Percentiles rank a stretch among this genome's conserved stretches.
phyloP scores from a whole-genome alignment of 768 basidiomycete genomes.

The Phanerochaete sordida region DNA sequence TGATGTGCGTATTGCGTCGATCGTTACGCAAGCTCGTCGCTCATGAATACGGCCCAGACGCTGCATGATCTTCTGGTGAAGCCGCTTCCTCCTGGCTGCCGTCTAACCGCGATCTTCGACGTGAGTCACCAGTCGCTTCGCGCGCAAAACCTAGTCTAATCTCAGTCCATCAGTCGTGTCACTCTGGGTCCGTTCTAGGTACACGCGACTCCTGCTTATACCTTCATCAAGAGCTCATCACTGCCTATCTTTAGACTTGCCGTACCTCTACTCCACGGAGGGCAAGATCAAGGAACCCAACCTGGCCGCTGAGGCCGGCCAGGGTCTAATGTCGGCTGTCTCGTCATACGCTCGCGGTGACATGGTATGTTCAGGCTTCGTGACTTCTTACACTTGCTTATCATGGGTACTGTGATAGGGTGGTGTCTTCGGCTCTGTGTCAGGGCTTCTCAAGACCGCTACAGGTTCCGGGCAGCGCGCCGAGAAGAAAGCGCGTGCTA shows the following conservation, averaged over 20 bases:
- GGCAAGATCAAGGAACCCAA: conserved; percentile 96
- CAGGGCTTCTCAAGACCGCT: conserved; percentile 71
- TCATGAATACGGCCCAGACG: conserved; percentile 23
- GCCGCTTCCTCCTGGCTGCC: conserved; percentile 61
- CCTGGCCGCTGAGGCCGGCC: conserved; percentile 80
- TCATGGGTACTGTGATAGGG: conserved; percentile 21
- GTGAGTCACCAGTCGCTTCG: conserved; percentile 31
- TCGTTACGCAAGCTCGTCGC: not conserved
- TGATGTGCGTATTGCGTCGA: conserved; percentile 48
- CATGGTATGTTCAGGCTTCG: conserved; percentile 45
- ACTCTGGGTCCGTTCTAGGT: conserved; percentile 46
- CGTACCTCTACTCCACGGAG: conserved; percentile 82
- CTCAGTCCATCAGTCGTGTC: conserved; percentile 34
- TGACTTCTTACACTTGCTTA: no score
- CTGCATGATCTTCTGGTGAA: conserved; percentile 46
- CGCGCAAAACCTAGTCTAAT: not conserved
- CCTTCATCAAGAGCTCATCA: not conserved
- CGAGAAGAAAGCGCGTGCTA: conserved; percentile 44
- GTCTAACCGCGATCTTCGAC: conserved; percentile 60
- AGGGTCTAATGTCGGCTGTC: conserved; percentile 78
- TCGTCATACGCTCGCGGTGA: conserved; percentile 77
- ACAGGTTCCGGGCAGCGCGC: conserved; percentile 66
- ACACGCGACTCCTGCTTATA: conserved; percentile 2
- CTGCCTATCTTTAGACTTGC: conserved; percentile 26
- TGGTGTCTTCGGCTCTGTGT: conserved; percentile 71